Percentiles rank a stretch among this genome's conserved stretches.
Conservation (phyloP, 805 yeast genomes). For the Schizosaccharomyces japonicus region DNA sequence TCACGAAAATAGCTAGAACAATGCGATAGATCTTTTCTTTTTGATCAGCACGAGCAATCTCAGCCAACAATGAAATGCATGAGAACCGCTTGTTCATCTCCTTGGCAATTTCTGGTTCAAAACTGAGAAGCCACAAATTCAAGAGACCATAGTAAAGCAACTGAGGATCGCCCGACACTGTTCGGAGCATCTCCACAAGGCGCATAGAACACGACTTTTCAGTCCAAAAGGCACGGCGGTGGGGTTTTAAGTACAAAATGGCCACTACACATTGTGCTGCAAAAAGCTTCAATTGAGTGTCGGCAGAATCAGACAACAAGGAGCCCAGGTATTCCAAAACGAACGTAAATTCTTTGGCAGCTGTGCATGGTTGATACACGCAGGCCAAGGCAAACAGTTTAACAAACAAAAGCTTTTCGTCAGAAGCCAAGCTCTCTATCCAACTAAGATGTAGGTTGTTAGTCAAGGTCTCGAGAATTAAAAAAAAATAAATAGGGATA, state of each 20-base stretch:
- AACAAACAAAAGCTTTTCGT: neutral
- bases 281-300: slow-evolving; percentile 32
- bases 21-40: slow-evolving; percentile 80
- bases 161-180: slow-evolving; percentile 36
- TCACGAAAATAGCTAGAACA: slow-evolving; percentile 26
- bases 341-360: neutral
- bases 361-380: neutral
- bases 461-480: neutral
- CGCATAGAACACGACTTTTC: slow-evolving; percentile 26
- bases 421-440: neutral
- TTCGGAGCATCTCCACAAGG: slow-evolving; percentile 24
- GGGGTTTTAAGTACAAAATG: slow-evolving; percentile 29
- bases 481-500: neutral
- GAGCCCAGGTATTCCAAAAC: slow-evolving; percentile 14
- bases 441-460: neutral
- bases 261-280: slow-evolving; percentile 42
- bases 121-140: slow-evolving; percentile 65
- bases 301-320: slow-evolving; percentile 18
- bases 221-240: slow-evolving; percentile 30
- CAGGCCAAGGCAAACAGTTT: neutral
- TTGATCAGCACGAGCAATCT: slow-evolving; percentile 55
- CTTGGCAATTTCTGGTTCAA: slow-evolving; percentile 30
- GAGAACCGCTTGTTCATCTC: slow-evolving; percentile 27
- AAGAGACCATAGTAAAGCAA: slow-evolving; percentile 60
- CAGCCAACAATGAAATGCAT: slow-evolving; percentile 23